Base-by-base conservation (phyloP, 306 rosid genomes). In the Aeschynomene evenia region DNA sequence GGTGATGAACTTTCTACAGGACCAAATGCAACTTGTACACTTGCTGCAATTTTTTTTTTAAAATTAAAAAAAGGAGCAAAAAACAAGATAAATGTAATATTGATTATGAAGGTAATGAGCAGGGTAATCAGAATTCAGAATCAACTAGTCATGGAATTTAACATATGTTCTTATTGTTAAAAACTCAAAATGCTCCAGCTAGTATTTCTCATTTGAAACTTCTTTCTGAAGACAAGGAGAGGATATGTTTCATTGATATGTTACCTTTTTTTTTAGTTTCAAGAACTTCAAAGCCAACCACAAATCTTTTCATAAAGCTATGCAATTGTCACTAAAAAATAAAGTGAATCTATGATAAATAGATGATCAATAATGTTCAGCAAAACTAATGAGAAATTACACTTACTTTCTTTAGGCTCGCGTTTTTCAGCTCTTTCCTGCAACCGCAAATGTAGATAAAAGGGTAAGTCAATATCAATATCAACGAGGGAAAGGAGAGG, bases 11-110 rank as follows among this genome's bases (percentile, higher is more conserved):
- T 13, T 8, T 64, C 76, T 37, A 81, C 89, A 0, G 89, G 92
- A 71, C 96, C 92, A 80, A 90, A 88, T 42, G 95, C 86, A 60
- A 87, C 96, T 76, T 83, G 81, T 53, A 74, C 76, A 40, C 71
- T 70, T 52, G 96, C 98, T 94, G 86, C 70, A 80, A 28, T 28
- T 0, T 28, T 28, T 28, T 28, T 28, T 2, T 1, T n/a, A n/a
- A n/a, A n/a, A 42, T 64, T 72, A 56, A 66, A 70, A 69, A 42
- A 46, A 39, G 15, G 37, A 78, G 68, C 23, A 62, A 63, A 57
- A 70, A 82, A 33, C 55, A 53, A 62, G 66, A 80, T 61, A 24
- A 75, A 70, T 7, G 51, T 13, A 49, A 59, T 43, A 19, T 48
- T 11, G 8, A 49, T 15, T 16, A 53, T 7, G 23, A 69, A 54